phyloP scores from a whole-genome alignment of 2,329 filamentous ascomycete genomes.

The Fusarium odoratissimum region DNA sequence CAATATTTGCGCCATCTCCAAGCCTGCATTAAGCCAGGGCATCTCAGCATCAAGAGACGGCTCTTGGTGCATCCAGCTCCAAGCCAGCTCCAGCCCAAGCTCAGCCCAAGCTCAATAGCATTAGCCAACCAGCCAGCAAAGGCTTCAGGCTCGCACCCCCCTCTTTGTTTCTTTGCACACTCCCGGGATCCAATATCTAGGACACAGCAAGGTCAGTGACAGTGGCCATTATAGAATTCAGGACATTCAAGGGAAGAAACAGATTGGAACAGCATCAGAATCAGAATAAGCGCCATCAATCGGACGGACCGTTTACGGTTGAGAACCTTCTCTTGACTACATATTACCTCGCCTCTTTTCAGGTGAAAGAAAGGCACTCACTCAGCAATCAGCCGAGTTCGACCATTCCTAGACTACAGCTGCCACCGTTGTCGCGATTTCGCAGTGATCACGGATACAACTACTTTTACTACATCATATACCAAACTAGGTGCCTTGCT shows the following conservation, averaged over 20 bases:
- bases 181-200: slow-evolving; percentile 1
- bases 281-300: neutral
- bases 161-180: slow-evolving; percentile 15
- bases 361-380: neutral
- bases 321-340: neutral
- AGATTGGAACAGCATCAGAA: neutral
- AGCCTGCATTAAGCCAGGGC: slow-evolving; percentile 12
- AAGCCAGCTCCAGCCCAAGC: slow-evolving; percentile 29
- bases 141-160: slow-evolving; percentile 27
- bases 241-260: neutral
- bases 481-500: neutral
- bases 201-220: slow-evolving; percentile 5
- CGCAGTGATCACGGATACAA: neutral
- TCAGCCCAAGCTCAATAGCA: slow-evolving; percentile 27
- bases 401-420: neutral
- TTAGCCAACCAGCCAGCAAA: slow-evolving; percentile 22
- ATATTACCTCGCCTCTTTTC: neutral
- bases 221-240: neutral
- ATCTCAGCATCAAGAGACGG: slow-evolving; percentile 7
- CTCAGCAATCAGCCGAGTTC: neutral
- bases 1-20: slow-evolving; percentile 4
- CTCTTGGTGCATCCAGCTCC: slow-evolving; percentile 24
- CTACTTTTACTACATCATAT: neutral
- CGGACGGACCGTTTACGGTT: neutral
- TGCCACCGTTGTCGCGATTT: neutral